A percentile compares a stretch with the other conserved stretches of the same genome.
phyloP scores from a whole-genome alignment of 73 alveolate genomes.

The Effrenium voratum region DNA sequence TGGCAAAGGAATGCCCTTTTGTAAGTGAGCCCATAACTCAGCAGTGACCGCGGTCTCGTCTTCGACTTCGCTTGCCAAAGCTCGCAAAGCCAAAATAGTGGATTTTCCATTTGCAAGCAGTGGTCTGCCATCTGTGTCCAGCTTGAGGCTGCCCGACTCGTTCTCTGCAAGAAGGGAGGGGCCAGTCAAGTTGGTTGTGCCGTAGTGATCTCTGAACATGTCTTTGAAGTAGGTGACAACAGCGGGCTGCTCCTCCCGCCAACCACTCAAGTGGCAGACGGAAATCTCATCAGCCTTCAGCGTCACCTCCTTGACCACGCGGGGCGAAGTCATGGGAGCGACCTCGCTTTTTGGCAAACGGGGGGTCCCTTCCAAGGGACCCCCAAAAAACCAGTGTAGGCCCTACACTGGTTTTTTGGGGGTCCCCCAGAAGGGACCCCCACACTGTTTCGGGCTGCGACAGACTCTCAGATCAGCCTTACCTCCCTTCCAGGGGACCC shows the following conservation, averaged over 20 bases:
- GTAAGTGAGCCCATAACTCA: no score
- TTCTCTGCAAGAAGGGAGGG: neutral
- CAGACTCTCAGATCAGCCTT: no score
- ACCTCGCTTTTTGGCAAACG: neutral
- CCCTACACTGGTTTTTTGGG: neutral
- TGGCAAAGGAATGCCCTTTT: no score
- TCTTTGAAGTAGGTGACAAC: neutral
- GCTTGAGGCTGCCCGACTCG: no score
- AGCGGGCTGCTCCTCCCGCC: neutral
- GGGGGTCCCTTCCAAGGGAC: neutral
- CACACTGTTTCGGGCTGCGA: no score
- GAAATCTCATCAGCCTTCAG: neutral
- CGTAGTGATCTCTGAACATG: neutral
- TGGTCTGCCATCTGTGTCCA: neutral
- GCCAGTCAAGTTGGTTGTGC: neutral
- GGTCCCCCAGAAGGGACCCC: no score
- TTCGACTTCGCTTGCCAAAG: neutral
- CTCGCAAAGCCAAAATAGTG: neutral
- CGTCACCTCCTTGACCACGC: neutral
- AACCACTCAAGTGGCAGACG: neutral
- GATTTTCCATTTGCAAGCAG: neutral
- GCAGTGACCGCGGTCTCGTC: no score
- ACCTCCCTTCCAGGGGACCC: no score
- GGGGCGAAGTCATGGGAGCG: neutral
- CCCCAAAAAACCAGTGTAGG: neutral